phyloP scores from a whole-genome alignment of 2,329 filamentous ascomycete genomes.

The Alternaria consortialis region DNA sequence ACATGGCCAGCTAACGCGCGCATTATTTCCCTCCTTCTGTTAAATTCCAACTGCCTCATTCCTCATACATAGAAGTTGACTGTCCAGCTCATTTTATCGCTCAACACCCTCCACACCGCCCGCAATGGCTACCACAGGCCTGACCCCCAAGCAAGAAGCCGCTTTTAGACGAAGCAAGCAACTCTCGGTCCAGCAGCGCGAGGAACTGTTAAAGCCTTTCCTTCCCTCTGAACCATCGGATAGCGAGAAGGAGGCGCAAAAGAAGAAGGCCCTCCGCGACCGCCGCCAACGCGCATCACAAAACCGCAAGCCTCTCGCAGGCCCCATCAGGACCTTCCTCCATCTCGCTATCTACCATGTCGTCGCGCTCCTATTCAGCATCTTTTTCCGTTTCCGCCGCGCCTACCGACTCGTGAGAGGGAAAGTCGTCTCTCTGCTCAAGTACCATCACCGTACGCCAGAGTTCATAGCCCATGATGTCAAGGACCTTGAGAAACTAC shows the following conservation, averaged over 20 bases:
- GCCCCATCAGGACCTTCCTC: constrained; percentile 69
- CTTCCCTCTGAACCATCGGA: constrained; percentile 57
- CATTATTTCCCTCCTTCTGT: constrained; percentile 10
- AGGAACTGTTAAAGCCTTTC: constrained; percentile 61
- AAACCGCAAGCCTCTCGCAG: constrained; percentile 52
- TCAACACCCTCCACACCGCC: constrained; percentile 7
- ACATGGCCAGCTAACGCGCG: constrained; percentile 19
- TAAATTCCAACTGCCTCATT: background rate
- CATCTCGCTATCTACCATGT: constrained; percentile 73
- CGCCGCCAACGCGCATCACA: constrained; percentile 22
- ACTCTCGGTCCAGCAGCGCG: constrained; percentile 59
- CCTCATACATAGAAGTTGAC: background rate
- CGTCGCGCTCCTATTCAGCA: constrained; percentile 82
- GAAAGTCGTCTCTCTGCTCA: constrained; percentile 80
- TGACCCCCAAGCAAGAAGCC: constrained; percentile 40
- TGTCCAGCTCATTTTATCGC: constrained; percentile 11
- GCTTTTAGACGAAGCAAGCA: constrained; percentile 49
- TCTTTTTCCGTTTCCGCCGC: constrained; percentile 85
- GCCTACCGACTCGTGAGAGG: constrained; percentile 81
- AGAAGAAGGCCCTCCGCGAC: constrained; percentile 22
- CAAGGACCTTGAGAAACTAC: constrained; percentile 74
- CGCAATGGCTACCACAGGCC: constrained; percentile 47
- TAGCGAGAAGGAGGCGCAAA: constrained; percentile 22
- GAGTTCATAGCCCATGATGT: constrained; percentile 92
- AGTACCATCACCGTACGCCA: constrained; percentile 95